These are phyloP conservation scores for Colletotrichum kahawae DNA, from an alignment of 2,329 filamentous ascomycete genomes.

Conservation along the genomic window DNA sequence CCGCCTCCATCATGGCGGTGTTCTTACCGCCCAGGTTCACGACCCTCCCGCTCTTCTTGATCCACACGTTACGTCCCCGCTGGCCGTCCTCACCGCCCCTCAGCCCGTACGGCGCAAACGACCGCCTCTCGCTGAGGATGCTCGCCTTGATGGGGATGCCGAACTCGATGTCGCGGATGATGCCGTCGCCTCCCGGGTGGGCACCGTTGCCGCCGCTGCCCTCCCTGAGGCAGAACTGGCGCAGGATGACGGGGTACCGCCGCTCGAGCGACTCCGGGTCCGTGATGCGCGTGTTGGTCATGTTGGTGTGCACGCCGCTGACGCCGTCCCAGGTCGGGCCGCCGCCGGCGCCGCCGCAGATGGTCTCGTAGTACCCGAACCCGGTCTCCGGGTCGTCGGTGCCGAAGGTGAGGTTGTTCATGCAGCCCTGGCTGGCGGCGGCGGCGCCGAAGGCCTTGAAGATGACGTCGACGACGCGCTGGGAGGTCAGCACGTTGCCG, in stretches of 20 bases:
- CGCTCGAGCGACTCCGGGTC: conserved; percentile 81
- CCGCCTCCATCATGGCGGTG: conserved; percentile 61
- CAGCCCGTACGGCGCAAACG: conserved; percentile 75
- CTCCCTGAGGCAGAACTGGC: conserved; percentile 69
- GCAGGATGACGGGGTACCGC: conserved; percentile 74
- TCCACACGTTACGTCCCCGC: conserved; percentile 75
- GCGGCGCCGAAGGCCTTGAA: conserved; percentile 77
- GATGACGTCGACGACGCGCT: conserved; percentile 66
- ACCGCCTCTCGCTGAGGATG: conserved; percentile 73
- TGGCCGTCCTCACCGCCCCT: conserved; percentile 71
- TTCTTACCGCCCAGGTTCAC: conserved; percentile 66
- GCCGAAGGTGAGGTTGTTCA: conserved; percentile 82
- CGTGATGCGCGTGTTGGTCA: conserved; percentile 87
- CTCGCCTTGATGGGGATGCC: conserved; percentile 71
- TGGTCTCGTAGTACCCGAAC: conserved; percentile 89
- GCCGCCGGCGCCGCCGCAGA: conserved; percentile 78
- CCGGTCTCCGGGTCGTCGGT: conserved; percentile 61
- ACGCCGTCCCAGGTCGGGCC: conserved; percentile 76
- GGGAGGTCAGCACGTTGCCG: conserved; percentile 37
- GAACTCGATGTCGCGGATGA: conserved; percentile 75
- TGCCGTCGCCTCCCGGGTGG: conserved; percentile 69
- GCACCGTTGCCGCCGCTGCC: conserved; percentile 68
- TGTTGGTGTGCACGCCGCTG: conserved; percentile 78
- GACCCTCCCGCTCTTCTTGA: conserved; percentile 43
- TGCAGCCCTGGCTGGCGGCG: conserved; percentile 78